Evolutionary conservation across 331 rosid genomes (phyloP).

Genomic region (Saraca asoca): DNA sequence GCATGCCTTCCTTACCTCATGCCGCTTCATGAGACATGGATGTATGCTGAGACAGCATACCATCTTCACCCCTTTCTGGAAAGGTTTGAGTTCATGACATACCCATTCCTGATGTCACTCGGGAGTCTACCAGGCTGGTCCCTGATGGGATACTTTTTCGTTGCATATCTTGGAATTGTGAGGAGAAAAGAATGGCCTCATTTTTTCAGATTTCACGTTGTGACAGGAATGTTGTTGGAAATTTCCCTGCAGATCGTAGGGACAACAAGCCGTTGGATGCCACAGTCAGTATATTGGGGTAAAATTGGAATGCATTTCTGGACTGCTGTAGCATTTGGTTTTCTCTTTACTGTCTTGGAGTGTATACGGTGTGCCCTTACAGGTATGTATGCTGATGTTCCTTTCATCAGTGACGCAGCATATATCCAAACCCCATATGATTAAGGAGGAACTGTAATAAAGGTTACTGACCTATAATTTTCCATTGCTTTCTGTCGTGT

Average conservation of each 20-base stretch:
- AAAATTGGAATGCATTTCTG: slow-evolving; percentile 94
- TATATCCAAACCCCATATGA: slow-evolving; percentile 93
- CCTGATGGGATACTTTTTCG: slow-evolving; percentile 86
- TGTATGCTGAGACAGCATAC: slow-evolving; percentile 94
- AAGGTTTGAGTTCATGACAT: slow-evolving; percentile 57
- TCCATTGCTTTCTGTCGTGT: slow-evolving; percentile 25
- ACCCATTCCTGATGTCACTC: slow-evolving; percentile 79
- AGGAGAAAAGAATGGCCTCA: slow-evolving; percentile 99
- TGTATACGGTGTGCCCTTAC: slow-evolving; percentile 83
- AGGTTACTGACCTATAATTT: slow-evolving; percentile 2
- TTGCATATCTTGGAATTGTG: slow-evolving; percentile 89
- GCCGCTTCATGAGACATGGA: slow-evolving; percentile 98
- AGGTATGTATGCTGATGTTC: slow-evolving; percentile 94
- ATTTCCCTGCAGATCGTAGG: slow-evolving; percentile 89
- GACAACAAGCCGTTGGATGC: slow-evolving; percentile 93
- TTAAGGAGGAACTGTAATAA: slow-evolving; percentile 42
- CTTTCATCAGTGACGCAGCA: slow-evolving; percentile 90
- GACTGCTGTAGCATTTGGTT: slow-evolving; percentile 67
- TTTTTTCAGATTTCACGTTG: slow-evolving; percentile 90
- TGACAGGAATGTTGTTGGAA: slow-evolving; percentile 90
- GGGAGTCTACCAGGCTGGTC: slow-evolving; percentile 92
- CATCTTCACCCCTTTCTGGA: slow-evolving; percentile 77
- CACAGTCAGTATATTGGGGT: slow-evolving; percentile 75
- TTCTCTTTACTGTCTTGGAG: slow-evolving; percentile 81
- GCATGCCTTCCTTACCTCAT: slow-evolving; percentile 89